Evolutionary conservation across 305 asterid species (phyloP), one percentile per base, ranked within the genome.

Genomic region (Coffea humblotiana): DNA sequence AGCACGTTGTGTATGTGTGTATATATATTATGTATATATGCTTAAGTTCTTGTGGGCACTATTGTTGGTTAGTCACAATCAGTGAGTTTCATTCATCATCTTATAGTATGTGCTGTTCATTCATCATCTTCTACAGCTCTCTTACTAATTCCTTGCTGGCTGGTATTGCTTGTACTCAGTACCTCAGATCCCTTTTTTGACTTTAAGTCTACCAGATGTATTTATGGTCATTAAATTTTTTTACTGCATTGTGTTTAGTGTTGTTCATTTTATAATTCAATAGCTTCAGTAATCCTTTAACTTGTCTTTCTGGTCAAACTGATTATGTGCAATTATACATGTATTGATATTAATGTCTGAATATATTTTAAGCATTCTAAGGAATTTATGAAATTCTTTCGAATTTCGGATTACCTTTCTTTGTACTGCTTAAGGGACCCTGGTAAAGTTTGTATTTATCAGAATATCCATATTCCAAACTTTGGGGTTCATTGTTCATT

Each of bases 241-340:
- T 25, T 21, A 8, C 27, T 6, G 3, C 47, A 27, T n/a, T 23
- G 40, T 37, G 54, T 58, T 37, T 79, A 11, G 37, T 71, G 8
- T 61, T 65, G 15, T 74, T 49, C 49, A 66, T 66, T n/a, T 75
- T 66, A 23, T 51, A 19, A 32, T 51, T 27, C 37, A 64, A 8
- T 64, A 23, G 35, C 7, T 74, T 6, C 4, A 16, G 29, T 40
- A 18, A 54, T 51, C 65, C 13, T 58, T 18, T 6, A 37, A 58
- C 54, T 61, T 70, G 21, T 67, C 27, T 6, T 13, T 63, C 43
- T 69, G 70, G 51, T 32, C 71, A 58, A 47, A 70, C 29, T 71
- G 48, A 29, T 61, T 82, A 77, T 79, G 74, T 64, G 69, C 71
- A 69, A 43, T 21, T 75, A 54, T 63, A 7, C 40, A 63, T 63